Conservation (phyloP, 78 protist species). For the Ministeria vibrans region DNA sequence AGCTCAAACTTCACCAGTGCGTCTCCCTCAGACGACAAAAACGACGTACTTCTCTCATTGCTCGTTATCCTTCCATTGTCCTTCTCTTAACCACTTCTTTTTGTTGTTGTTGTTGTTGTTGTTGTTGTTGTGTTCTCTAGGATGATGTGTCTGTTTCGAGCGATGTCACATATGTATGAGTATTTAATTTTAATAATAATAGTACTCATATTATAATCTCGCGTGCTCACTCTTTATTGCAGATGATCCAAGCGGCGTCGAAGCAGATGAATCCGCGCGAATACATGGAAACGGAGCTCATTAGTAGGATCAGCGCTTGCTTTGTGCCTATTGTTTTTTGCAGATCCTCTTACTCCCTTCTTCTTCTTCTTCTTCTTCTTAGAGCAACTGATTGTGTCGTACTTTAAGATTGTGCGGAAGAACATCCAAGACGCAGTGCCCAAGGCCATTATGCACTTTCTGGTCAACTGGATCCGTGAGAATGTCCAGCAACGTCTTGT, state of each 20-base stretch:
- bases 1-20: no score
- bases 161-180: background rate
- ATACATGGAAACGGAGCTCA: conserved; percentile 9
- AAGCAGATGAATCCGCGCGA: no score
- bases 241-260: no score
- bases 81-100: background rate
- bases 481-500: background rate
- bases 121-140: background rate
- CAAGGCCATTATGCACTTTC: conserved; percentile 83
- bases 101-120: background rate
- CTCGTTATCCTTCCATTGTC: background rate
- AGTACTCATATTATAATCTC: no score
- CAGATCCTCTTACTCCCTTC: background rate
- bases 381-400: conserved; percentile 40
- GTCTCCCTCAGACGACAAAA: no score
- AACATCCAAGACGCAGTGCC: conserved; percentile 82
- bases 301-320: background rate
- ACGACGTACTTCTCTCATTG: no score
- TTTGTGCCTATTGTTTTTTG: background rate
- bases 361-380: background rate
- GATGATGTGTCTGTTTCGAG: background rate
- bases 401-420: conserved; percentile 76
- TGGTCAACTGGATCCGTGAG: conserved; percentile 42
- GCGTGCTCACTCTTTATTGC: no score
- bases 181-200: no score